Percentiles rank a stretch among this genome's conserved stretches.
Conservation (phyloP, 2,329 filamentous ascomycete genomes). For the Alternaria postmessia region DNA sequence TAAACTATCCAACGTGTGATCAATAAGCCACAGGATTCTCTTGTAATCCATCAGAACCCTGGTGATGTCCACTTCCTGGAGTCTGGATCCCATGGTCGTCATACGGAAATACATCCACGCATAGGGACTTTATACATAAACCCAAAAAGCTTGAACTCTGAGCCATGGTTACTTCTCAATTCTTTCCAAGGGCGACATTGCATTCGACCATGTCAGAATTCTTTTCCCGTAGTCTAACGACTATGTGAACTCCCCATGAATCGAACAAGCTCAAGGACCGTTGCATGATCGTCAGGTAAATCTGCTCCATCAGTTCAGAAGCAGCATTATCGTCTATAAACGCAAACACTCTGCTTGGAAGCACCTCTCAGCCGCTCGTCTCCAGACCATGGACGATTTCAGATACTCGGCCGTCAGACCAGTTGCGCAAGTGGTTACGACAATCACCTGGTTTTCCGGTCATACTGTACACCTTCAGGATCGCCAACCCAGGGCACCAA, state of each 20-base stretch:
- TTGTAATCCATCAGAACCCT: neutral
- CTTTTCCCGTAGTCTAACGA: neutral
- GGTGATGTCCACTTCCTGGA: neutral
- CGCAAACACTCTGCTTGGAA: too few relatives aligned
- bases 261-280: neutral
- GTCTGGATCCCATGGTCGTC: neutral
- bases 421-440: too few relatives aligned
- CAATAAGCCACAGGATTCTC: conserved; percentile 5
- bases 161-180: neutral
- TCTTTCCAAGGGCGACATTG: too few relatives aligned
- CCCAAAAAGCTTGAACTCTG: neutral
- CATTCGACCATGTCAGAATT: neutral
- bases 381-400: too few relatives aligned
- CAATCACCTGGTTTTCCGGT: neutral
- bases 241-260: neutral
- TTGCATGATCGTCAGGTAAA: neutral
- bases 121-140: neutral
- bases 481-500: too few relatives aligned
- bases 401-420: too few relatives aligned
- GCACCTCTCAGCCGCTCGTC: too few relatives aligned
- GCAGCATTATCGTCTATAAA: neutral
- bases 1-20: conserved; percentile 5
- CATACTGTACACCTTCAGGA: too few relatives aligned
- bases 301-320: neutral
- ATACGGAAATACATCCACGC: neutral